phyloP scores from a whole-genome alignment of 495 filamentous ascomycete species.

The Astrothelium macrocarpum region DNA sequence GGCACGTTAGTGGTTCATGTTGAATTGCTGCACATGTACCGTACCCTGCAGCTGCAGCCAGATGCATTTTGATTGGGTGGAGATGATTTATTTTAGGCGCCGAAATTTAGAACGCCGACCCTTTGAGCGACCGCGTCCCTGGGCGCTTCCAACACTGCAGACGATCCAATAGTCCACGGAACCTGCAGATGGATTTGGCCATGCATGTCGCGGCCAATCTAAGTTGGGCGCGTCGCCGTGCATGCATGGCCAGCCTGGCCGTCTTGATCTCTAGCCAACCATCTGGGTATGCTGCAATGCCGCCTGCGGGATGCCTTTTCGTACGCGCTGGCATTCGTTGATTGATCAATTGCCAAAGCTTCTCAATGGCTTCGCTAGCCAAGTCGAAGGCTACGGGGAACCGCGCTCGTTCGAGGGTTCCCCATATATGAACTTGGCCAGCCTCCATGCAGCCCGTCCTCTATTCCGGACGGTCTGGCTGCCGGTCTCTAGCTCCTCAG shows the following conservation, averaged over 20 bases:
- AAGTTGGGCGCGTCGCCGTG: background rate
- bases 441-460: conserved; percentile 3
- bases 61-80: background rate
- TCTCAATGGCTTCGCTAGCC: background rate
- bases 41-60: background rate
- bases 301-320: background rate
- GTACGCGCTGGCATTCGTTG: conserved; percentile 5
- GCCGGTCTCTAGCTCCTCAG: background rate
- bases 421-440: conserved; percentile 4
- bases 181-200: background rate
- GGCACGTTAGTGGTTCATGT: background rate
- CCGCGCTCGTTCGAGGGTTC: background rate
- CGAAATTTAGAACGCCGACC: conserved; percentile 1
- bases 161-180: conserved; percentile 3
- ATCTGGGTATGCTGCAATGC: background rate
- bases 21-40: background rate
- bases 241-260: background rate
- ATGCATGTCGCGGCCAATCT: background rate
- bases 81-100: background rate
- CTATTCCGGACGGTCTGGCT: conserved; percentile 1
- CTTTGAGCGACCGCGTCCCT: background rate
- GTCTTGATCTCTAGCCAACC: background rate
- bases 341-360: conserved; percentile 3
- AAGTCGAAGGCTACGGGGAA: background rate
- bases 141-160: conserved; percentile 7